A percentile compares a stretch with the other conserved stretches of the same genome.
Evolutionary conservation across 208 protist genomes (phyloP).

Genomic region (Trypanosomatidae sp.): DNA sequence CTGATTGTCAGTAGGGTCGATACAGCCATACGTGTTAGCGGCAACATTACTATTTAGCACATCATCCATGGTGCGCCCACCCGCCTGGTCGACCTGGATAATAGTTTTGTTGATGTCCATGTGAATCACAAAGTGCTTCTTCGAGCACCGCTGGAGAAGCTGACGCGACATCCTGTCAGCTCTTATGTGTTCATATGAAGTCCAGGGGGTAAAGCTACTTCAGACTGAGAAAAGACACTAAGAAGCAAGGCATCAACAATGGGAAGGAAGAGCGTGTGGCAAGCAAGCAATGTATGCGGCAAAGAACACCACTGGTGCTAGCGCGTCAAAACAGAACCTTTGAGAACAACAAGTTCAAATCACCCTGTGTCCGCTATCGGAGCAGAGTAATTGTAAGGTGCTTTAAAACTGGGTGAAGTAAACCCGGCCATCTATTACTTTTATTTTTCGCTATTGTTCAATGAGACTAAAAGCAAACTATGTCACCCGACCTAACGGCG

Average conservation of each 20-base stretch:
- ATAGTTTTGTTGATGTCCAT: constrained; percentile 93
- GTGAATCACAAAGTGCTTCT: constrained; percentile 79
- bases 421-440: neutral
- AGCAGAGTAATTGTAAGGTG: neutral
- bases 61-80: constrained; percentile 75
- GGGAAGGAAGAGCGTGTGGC: neutral
- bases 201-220: neutral
- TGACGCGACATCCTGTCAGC: constrained; percentile 42
- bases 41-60: constrained; percentile 88
- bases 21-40: constrained; percentile 67
- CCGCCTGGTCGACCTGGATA: constrained; percentile 81
- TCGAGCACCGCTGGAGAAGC: constrained; percentile 53
- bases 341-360: neutral
- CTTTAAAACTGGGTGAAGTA: neutral
- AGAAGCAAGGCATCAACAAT: neutral
- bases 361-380: neutral
- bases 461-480: neutral
- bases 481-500: neutral
- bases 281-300: neutral
- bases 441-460: constrained; percentile 4
- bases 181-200: neutral
- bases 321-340: neutral
- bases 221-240: neutral
- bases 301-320: neutral
- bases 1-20: constrained; percentile 27